These are phyloP conservation scores for Pseudofabraea citricarpa DNA, from an alignment of 2,329 filamentous ascomycete species.

Conservation along the genomic window DNA sequence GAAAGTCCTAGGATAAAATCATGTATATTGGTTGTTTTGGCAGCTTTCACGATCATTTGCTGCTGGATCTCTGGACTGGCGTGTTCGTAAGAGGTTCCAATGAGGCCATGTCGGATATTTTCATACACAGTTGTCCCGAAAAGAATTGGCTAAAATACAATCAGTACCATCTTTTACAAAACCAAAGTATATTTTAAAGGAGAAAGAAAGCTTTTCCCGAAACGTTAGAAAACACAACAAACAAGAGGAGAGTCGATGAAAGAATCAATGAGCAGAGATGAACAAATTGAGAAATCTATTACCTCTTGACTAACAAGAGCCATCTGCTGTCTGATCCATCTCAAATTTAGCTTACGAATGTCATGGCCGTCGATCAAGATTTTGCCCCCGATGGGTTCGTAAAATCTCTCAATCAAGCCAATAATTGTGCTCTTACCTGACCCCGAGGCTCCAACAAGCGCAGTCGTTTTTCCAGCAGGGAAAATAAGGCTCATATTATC, in stretches of 20 bases:
- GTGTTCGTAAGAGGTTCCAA: constrained; percentile 43
- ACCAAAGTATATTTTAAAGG: too few species aligned
- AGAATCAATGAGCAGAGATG: too few species aligned
- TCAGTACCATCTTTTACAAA: too few species aligned
- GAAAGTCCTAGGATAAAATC: constrained; percentile 42
- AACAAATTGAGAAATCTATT: too few species aligned
- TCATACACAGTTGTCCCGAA: constrained; percentile 51
- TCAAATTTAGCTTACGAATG: constrained; percentile 42
- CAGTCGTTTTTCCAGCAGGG: constrained; percentile 85
- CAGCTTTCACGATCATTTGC: constrained; percentile 41
- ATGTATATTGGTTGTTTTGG: constrained; percentile 34
- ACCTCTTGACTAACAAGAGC: constrained; percentile 87
- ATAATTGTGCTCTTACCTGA: constrained; percentile 67
- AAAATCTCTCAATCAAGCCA: constrained; percentile 45
- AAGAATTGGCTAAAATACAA: too few species aligned
- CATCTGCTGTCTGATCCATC: constrained; percentile 59
- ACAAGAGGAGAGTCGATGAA: too few species aligned
- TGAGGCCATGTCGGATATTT: constrained; percentile 47
- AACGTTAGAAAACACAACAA: too few species aligned
- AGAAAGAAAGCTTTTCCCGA: too few species aligned
- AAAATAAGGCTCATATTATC: constrained; percentile 71
- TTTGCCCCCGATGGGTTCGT: constrained; percentile 28
- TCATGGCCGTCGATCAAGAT: constrained; percentile 26
- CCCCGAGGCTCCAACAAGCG: constrained; percentile 86
- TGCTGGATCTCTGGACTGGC: constrained; percentile 43